Base-by-base conservation (phyloP, 2,329 filamentous ascomycete genomes). In the Anisogramma anomala region DNA sequence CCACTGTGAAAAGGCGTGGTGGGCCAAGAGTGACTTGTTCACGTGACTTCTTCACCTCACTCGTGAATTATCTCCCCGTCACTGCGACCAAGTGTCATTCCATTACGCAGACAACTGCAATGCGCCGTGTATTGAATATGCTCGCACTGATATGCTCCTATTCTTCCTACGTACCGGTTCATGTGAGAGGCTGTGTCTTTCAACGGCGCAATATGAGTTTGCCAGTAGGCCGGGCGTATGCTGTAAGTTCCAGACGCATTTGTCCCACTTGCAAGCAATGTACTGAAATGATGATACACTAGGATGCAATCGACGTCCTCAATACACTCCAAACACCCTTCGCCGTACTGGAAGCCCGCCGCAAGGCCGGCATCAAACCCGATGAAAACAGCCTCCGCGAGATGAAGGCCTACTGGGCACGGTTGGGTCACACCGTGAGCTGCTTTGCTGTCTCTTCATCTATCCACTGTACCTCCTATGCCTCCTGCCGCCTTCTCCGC, bases 291-390 rank as follows among this genome's bases (percentile, higher is more conserved):
- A 17, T 3, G 6, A 28, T 28, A 10, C 3, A 18, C 13, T 25
- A 94, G 86, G 86, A 91, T 58, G 91, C 89, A 35, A 79, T 96
- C 48, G 69, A 78, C 51, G 77, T 83, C 28, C 74, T 96, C 55
- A 96, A 96, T 61, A 82, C 84, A 33, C 77, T 96, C 37, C 91
- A 98, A 61, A 86, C 84, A 31, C 93, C 94, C 39, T 89, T 82
- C 57, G 75, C 82, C 36, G 73, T 86, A 38, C 74, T 95, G 14
- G 79, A 94, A 57, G 78, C 81, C 37, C 79, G 91, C 38, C 73
- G 78, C 41, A 84, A 84, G 57, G 82, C 81, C 14, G 83, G 85
- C 15, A 66, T 78, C 48, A 73, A 70, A 20, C 77, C 84, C 53
- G 83, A 91, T 60, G 69, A 76, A 45, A 68, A 69, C 42, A 67